Percentiles rank a stretch among this genome's conserved stretches.
Conservation (phyloP, 2,329 filamentous ascomycete species). For the Diaporthe longicolla region DNA sequence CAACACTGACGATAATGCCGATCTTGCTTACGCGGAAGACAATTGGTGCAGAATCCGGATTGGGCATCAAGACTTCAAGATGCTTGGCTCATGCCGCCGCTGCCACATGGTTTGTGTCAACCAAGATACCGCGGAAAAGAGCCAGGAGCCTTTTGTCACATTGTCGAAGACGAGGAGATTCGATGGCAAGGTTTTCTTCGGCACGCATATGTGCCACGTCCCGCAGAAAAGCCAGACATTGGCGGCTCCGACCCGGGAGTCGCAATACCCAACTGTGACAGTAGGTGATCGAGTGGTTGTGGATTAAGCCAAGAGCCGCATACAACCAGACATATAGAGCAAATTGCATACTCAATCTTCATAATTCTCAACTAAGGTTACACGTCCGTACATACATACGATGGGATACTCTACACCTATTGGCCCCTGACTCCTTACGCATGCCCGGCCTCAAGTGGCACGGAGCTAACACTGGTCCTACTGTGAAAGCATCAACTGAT, state of each 20-base stretch:
- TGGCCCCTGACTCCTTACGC: not conserved
- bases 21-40: conserved; percentile 83
- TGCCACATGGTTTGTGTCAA: conserved; percentile 98
- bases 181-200: conserved; percentile 90
- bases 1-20: conserved; percentile 54
- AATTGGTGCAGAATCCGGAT: conserved; percentile 79
- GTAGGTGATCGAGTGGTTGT: conserved; percentile 63
- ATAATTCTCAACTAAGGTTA: not conserved
- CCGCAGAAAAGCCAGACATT: conserved; percentile 40
- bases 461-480: too few species aligned
- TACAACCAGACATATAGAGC: not conserved
- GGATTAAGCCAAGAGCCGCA: conserved; percentile 28
- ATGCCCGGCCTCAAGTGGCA: not conserved
- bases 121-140: conserved; percentile 82
- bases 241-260: conserved; percentile 46
- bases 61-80: conserved; percentile 73
- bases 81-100: conserved; percentile 86
- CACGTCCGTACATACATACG: not conserved
- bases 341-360: not conserved
- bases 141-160: conserved; percentile 89
- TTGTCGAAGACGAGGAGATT: conserved; percentile 88
- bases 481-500: too few species aligned
- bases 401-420: not conserved
- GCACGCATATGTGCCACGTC: conserved; percentile 78
- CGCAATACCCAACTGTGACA: conserved; percentile 60